These are phyloP conservation scores for Arabidopsis arenosa DNA, from an alignment of 345 rosid genomes.

Conservation along the genomic window DNA sequence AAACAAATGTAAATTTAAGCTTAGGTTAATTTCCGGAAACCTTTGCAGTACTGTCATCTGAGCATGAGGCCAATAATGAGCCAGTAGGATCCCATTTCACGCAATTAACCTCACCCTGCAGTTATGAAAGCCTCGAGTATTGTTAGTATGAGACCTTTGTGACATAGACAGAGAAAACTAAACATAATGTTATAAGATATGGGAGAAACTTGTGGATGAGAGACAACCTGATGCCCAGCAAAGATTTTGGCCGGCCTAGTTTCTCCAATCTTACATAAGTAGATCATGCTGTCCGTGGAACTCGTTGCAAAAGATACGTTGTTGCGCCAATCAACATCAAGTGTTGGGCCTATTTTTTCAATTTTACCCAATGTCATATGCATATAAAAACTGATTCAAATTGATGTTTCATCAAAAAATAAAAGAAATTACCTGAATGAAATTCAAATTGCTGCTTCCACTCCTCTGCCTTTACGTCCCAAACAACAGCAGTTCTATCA, in stretches of 20 bases:
- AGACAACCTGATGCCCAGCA: slow-evolving; percentile 88
- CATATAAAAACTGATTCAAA: background rate
- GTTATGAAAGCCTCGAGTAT: slow-evolving; percentile 36
- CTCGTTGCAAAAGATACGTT: slow-evolving; percentile 97
- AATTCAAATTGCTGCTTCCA: slow-evolving; percentile 95
- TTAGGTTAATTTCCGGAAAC: slow-evolving; percentile 44
- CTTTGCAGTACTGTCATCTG: slow-evolving; percentile 97
- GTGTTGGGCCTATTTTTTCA: slow-evolving; percentile 75
- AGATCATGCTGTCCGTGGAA: slow-evolving; percentile 91
- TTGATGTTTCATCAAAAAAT: background rate
- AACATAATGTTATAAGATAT: background rate
- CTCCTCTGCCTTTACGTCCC: slow-evolving; percentile 97
- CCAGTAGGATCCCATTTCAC: slow-evolving; percentile 99
- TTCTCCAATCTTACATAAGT: slow-evolving; percentile 94
- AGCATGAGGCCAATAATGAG: slow-evolving; percentile 89
- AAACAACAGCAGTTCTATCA: slow-evolving; percentile 95
- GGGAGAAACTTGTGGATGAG: slow-evolving; percentile 25
- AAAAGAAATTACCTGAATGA: slow-evolving; percentile 64
- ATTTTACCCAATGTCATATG: slow-evolving; percentile 11
- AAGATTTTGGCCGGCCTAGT: slow-evolving; percentile 73
- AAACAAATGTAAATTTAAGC: background rate
- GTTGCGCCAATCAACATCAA: slow-evolving; percentile 99
- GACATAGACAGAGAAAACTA: slow-evolving; percentile 15
- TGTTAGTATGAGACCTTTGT: slow-evolving; percentile 27
- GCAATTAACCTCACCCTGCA: slow-evolving; percentile 98